phyloP scores from a whole-genome alignment of 352 stramenopile species.

The Globisporangium rhizosaccharum region DNA sequence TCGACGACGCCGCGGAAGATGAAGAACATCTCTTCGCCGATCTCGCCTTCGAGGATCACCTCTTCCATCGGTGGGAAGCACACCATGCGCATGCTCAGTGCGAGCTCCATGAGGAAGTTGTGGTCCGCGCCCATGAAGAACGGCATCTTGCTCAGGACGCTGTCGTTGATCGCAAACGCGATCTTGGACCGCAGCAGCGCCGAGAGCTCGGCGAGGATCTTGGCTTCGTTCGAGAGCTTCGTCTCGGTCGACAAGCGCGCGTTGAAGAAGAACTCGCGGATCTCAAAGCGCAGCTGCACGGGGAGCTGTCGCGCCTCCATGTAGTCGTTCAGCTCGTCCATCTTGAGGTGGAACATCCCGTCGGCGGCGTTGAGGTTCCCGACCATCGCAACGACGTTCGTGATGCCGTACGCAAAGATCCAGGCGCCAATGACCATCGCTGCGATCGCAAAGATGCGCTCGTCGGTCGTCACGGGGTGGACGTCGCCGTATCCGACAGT shows the following conservation, averaged over 20 bases:
- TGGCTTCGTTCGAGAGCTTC: slow-evolving; percentile 53
- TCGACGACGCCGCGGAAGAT: slow-evolving; percentile 71
- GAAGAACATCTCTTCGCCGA: slow-evolving; percentile 72
- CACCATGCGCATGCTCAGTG: slow-evolving; percentile 75
- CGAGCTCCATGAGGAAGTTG: slow-evolving; percentile 76
- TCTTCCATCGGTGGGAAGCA: slow-evolving; percentile 59
- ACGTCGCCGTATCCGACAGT: slow-evolving; percentile 62
- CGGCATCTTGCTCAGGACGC: slow-evolving; percentile 69
- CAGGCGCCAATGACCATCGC: slow-evolving; percentile 65
- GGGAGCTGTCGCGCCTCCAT: slow-evolving; percentile 69
- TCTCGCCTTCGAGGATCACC: slow-evolving; percentile 62
- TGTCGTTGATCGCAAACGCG: slow-evolving; percentile 70
- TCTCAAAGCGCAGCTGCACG: slow-evolving; percentile 60
- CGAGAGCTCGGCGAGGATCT: slow-evolving; percentile 61
- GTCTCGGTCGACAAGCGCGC: slow-evolving; percentile 57
- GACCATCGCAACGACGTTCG: slow-evolving; percentile 72
- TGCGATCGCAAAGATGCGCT: slow-evolving; percentile 65
- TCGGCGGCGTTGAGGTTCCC: slow-evolving; percentile 65
- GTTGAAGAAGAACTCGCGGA: slow-evolving; percentile 78
- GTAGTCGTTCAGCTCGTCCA: slow-evolving; percentile 81
- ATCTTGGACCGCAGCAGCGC: slow-evolving; percentile 74
- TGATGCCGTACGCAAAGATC: slow-evolving; percentile 79
- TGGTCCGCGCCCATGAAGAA: slow-evolving; percentile 71
- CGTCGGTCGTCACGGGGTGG: slow-evolving; percentile 33
- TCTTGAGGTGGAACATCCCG: slow-evolving; percentile 56